Percentiles rank a stretch among this genome's conserved stretches.
These are phyloP conservation scores for Tuctoria greenei DNA, from an alignment of 176 grass and related monocot genomes.

Conservation along the genomic window DNA sequence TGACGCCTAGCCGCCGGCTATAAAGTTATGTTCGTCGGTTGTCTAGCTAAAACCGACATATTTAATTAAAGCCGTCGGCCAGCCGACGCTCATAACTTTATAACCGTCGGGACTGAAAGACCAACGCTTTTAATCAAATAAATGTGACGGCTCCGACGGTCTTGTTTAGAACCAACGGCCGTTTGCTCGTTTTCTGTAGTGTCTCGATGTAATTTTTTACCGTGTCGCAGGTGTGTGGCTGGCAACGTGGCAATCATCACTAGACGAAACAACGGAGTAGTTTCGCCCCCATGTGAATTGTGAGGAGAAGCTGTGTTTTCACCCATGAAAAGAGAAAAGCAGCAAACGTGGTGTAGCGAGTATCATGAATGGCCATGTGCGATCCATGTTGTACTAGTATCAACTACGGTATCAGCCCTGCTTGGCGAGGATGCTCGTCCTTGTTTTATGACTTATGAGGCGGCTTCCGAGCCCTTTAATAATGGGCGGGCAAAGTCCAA, in stretches of 20 bases:
- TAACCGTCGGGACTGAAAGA: too few species aligned
- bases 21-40: too few species aligned
- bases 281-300: neutral
- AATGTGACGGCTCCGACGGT: too few species aligned
- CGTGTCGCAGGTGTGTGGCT: neutral
- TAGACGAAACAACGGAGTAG: neutral
- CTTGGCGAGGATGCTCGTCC: conserved; percentile 16
- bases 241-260: neutral
- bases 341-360: neutral
- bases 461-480: conserved; percentile 32
- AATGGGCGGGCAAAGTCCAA: conserved; percentile 51
- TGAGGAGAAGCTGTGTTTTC: too few species aligned
- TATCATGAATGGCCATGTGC: conserved; percentile 23
- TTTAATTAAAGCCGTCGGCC: too few species aligned
- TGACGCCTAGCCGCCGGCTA: too few species aligned
- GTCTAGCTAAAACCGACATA: too few species aligned
- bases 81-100: too few species aligned
- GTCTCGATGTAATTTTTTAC: neutral
- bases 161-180: too few species aligned
- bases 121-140: too few species aligned
- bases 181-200: too few species aligned
- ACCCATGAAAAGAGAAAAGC: too few species aligned
- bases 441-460: conserved; percentile 55
- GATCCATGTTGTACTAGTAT: conserved; percentile 29
- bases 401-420: conserved; percentile 10